Conservation (phyloP, 768 basidiomycete genomes). For the Sistotremastrum suecicum region DNA sequence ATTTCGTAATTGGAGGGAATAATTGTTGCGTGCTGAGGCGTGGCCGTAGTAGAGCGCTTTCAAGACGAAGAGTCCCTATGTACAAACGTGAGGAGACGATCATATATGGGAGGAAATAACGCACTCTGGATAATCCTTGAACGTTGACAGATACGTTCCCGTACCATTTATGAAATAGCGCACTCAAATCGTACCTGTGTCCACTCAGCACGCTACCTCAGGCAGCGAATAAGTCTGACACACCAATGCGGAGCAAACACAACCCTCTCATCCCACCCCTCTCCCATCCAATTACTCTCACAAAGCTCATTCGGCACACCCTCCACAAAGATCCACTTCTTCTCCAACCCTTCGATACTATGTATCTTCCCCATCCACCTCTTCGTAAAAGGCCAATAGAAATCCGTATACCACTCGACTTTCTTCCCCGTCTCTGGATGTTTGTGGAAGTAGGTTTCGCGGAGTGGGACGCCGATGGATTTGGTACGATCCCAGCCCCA, state of each 20-base stretch:
- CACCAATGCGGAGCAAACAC: slow-evolving; percentile 68
- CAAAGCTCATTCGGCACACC: slow-evolving; percentile 86
- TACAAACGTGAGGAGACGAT: background rate
- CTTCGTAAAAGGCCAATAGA: slow-evolving; percentile 64
- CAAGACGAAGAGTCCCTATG: slow-evolving; percentile 72
- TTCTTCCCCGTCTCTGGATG: slow-evolving; percentile 50
- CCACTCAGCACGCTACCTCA: too few relatives aligned
- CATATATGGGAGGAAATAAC: slow-evolving; percentile 9
- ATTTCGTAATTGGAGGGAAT: slow-evolving; percentile 63
- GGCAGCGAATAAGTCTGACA: too few relatives aligned
- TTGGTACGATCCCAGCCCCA: slow-evolving; percentile 76
- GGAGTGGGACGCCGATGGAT: slow-evolving; percentile 55
- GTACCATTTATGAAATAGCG: slow-evolving; percentile 73
- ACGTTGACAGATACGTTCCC: slow-evolving; percentile 85
- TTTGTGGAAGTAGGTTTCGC: slow-evolving; percentile 73
- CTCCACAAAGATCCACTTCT: slow-evolving; percentile 57
- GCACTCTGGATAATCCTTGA: slow-evolving; percentile 76
- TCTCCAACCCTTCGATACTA: slow-evolving; percentile 30
- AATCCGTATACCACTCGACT: slow-evolving; percentile 81
- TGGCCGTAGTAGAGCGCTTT: slow-evolving; percentile 85
- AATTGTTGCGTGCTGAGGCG: slow-evolving; percentile 69
- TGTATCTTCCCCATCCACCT: slow-evolving; percentile 54
- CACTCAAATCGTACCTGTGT: slow-evolving; percentile 87
- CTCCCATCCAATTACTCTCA: background rate
- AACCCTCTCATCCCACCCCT: slow-evolving; percentile 41